These are phyloP conservation scores for Aspergillus sp. DNA, from an alignment of 2,329 filamentous ascomycete species.

Conservation along the genomic window DNA sequence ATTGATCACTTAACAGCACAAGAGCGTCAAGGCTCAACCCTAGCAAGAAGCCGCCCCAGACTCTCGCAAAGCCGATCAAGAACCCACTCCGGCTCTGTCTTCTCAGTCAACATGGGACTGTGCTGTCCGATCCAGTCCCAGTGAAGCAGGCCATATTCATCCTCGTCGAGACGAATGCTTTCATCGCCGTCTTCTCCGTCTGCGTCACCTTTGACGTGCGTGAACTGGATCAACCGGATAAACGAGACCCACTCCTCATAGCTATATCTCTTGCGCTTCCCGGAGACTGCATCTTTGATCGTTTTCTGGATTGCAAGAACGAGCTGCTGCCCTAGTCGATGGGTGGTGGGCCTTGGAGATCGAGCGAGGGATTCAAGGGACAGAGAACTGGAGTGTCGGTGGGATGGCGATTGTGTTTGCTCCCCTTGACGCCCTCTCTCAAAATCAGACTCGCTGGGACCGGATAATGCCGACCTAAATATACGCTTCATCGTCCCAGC, in stretches of 20 bases:
- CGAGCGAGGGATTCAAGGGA: conserved; percentile 49
- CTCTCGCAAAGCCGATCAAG: conserved; percentile 66
- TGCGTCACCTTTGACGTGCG: conserved; percentile 17
- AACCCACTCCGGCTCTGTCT: conserved; percentile 66
- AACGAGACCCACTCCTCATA: conserved; percentile 90
- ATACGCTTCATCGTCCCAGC: too few species aligned
- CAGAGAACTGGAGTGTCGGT: conserved; percentile 31
- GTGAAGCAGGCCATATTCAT: conserved; percentile 60
- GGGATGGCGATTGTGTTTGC: too few species aligned
- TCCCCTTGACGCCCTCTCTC: too few species aligned
- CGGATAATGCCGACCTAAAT: too few species aligned
- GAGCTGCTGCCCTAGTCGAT: conserved; percentile 61
- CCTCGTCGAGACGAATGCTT: conserved; percentile 43
- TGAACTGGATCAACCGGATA: conserved; percentile 69
- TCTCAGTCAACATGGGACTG: conserved; percentile 64
- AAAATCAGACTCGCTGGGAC: too few species aligned
- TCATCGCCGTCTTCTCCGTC: conserved; percentile 27
- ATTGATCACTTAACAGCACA: too few species aligned
- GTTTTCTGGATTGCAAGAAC: conserved; percentile 69
- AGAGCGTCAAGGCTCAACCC: too few species aligned
- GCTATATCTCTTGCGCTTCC: conserved; percentile 60
- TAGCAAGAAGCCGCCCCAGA: conserved; percentile 33
- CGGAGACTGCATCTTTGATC: conserved; percentile 7
- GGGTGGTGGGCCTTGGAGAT: conserved; percentile 50
- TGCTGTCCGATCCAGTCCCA: conserved; percentile 74